phyloP scores from a whole-genome alignment of 305 asterid species.

The Fraxinus angustifolia region DNA sequence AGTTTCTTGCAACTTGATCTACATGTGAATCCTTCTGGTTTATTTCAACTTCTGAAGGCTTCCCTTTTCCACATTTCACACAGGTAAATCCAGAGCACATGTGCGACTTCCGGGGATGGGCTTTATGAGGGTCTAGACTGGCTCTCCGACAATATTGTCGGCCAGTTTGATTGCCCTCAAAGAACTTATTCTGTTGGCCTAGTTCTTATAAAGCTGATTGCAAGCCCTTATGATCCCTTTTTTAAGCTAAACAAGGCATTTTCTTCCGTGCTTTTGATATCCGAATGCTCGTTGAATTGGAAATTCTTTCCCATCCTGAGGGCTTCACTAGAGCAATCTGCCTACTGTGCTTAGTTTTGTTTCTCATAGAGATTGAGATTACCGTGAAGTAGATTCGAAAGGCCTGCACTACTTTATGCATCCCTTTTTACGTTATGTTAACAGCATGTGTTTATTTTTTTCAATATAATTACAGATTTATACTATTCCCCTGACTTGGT shows the following conservation, averaged over 20 bases:
- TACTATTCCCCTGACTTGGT: neutral
- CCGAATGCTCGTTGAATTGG: neutral
- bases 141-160: slow-evolving; percentile 23
- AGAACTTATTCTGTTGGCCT: neutral
- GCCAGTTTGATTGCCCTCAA: neutral
- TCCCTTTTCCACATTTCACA: slow-evolving; percentile 9
- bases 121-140: slow-evolving; percentile 37
- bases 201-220: neutral
- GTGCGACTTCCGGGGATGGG: slow-evolving; percentile 72
- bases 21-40: neutral
- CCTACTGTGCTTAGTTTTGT: neutral
- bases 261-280: neutral
- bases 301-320: neutral
- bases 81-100: slow-evolving; percentile 81
- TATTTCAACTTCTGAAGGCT: neutral
- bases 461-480: too few relatives aligned
- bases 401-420: neutral
- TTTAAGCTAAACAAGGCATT: neutral
- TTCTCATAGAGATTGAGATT: neutral
- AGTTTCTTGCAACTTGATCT: neutral
- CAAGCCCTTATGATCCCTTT: neutral
- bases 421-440: neutral
- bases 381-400: neutral
- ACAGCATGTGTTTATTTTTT: too few relatives aligned
- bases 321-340: neutral